Base-by-base conservation (phyloP, 2,329 filamentous ascomycete genomes). In the Fusarium sp. region DNA sequence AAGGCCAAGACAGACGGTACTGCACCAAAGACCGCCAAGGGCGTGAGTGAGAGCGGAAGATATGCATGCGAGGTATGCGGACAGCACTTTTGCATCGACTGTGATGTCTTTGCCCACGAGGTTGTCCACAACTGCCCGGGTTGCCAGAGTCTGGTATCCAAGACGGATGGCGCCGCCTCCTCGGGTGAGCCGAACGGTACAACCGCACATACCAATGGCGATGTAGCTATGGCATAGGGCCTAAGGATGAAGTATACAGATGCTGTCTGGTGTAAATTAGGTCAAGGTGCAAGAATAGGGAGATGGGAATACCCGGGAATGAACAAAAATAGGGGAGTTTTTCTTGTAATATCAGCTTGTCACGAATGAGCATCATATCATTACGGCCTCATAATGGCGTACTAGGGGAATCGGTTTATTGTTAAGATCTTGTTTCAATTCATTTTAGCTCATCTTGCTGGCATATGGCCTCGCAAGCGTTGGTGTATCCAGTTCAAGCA, bases 21-120 rank as follows among this genome's bases (percentile, higher is more conserved):
- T 24, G 36, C 60, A 6, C 74, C 72, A 38, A 68, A 74, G 51
- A 65, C 69, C 14, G 70, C 78, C 19, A 91, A 89, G 75, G 90
- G 91, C 2, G 91, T 94, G 43, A 95, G 92, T 77, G 93, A 97
- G 82, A 96, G 92, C 76, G 90, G 92, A 47, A 84, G 96, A 52
- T 99, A 99, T 77, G 93, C 92, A 62, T 99, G 96, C 78, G 88
- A 91, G 71, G 90, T 91, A n/a, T 99, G 96, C 79, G 81, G 87
- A 5, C 90, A 92, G 62, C 95, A 98, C 80, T 99, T 98, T 78
- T 99, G 96, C 83, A 97, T 99, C 70, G 96, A 99, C 78, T 99
- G 96, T 79, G 96, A 99, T 79, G 89, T 98, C 24, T 98, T 96
- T 81, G 92, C 93, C 24, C 96, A 99, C 78, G 94, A 98, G 81